Evolutionary conservation across 345 rosid species (phyloP), one percentile per base, ranked within the genome.

Genomic region (Syzygium grande): DNA sequence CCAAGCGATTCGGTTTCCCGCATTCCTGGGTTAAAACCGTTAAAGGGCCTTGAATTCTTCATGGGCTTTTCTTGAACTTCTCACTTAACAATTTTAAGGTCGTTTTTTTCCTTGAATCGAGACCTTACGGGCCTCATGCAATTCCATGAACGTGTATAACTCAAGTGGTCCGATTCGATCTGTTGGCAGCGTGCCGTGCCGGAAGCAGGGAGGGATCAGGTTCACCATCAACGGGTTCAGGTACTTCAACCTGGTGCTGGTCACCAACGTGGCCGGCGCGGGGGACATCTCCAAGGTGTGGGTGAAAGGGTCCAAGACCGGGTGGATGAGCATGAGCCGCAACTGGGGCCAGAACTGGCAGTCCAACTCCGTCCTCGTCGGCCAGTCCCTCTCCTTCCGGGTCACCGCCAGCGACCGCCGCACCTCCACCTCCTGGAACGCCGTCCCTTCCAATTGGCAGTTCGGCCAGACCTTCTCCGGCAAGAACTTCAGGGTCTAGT

Each of bases 261-360:
- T 95, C 87, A 89, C 94, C 85, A 95, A 95, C 92, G 97, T 95
- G 5, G 97, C 96, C 12, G 97, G 96, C 19, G 92, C 96, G 9
- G 97, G 97, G 8, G 95, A 95, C 85, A 90, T 95, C 51, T 89
- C 78, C 86, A 93, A 88, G 89, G 96, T 89, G 27, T 89, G 92
- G 88, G 91, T 95, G 52, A 95, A 95, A 52, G 96, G 97, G 3
- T 79, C 95, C 0, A 91, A 84, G 11, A 94, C 94, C 10, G 95
- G 90, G 25, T 95, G 97, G 97, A 88, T 92, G 92, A 90, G 86
- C 85, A 43, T 95, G 94, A 93, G 93, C 92, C 89, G 95, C 17
- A 95, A 95, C 91, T 95, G 97, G 97, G 97, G 97, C 3, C 96
- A 95, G 84, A 95, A 95, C 88, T 95, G 97, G 97, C 97, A 94